These are phyloP conservation scores for Xerocomellus dryophilus DNA, from an alignment of 768 basidiomycete species.

Conservation along the genomic window DNA sequence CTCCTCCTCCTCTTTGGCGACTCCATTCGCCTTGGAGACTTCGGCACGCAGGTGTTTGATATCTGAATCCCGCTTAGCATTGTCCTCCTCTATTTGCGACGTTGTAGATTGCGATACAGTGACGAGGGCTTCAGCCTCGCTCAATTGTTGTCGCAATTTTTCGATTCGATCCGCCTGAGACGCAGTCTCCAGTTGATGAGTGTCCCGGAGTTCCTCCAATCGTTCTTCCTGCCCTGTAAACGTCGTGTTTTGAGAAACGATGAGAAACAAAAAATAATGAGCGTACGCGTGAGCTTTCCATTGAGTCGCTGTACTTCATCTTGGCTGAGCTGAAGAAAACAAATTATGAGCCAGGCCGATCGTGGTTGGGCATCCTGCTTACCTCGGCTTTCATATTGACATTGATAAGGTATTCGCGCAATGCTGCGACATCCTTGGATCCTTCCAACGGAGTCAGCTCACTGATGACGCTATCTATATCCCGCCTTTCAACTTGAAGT, in stretches of 20 bases:
- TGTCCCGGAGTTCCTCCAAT: constrained; percentile 80
- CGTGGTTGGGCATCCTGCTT: constrained; percentile 18
- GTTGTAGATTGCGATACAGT: constrained; percentile 51
- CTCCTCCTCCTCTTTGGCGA: constrained; percentile 93
- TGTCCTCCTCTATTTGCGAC: constrained; percentile 47
- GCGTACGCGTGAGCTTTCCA: constrained; percentile 68
- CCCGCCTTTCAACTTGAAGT: constrained; percentile 67
- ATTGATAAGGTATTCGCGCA: constrained; percentile 72
- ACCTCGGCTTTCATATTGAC: constrained; percentile 70
- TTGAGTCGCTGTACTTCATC: constrained; percentile 78
- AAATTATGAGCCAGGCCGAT: neutral
- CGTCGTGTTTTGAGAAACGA: constrained; percentile 4
- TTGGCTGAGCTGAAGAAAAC: constrained; percentile 51
- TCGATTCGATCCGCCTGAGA: constrained; percentile 77
- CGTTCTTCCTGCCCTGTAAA: constrained; percentile 76
- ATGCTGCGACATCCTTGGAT: constrained; percentile 57
- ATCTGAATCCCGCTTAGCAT: constrained; percentile 50
- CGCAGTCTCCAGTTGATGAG: constrained; percentile 73
- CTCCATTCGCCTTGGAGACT: constrained; percentile 52
- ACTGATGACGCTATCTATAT: constrained; percentile 63
- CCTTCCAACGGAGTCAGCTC: constrained; percentile 71
- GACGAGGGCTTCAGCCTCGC: constrained; percentile 68
- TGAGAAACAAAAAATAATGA: neutral
- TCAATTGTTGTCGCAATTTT: constrained; percentile 62
- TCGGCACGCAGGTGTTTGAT: constrained; percentile 62